These are phyloP conservation scores for Casuarina equisetifolia DNA, from an alignment of 306 rosid species.

Conservation along the genomic window DNA sequence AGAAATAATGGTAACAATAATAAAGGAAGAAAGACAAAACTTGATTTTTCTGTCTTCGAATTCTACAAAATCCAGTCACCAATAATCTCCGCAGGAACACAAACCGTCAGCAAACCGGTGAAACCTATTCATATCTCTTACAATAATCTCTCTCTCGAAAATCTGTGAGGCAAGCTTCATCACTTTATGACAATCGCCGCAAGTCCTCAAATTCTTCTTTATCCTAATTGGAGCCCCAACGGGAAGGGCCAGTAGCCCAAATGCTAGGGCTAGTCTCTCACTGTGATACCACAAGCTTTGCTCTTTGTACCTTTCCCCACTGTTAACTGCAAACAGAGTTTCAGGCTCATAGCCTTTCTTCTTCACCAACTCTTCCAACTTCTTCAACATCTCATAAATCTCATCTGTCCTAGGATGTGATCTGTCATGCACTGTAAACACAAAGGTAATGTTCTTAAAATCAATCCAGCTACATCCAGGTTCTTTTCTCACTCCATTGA, in stretches of 20 bases:
- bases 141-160: conserved; percentile 53
- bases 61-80: conserved; percentile 35
- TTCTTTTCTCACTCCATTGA: conserved; percentile 51
- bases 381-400: conserved; percentile 47
- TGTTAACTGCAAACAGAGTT: conserved; percentile 49
- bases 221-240: conserved; percentile 51
- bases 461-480: conserved; percentile 64
- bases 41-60: conserved; percentile 8
- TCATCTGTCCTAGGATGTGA: conserved; percentile 50
- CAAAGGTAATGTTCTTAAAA: conserved; percentile 45
- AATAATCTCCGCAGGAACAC: conserved; percentile 57
- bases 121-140: conserved; percentile 54
- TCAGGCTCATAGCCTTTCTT: conserved; percentile 51
- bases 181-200: conserved; percentile 53
- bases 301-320: conserved; percentile 47
- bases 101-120: conserved; percentile 49
- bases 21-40: background rate
- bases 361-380: conserved; percentile 44
- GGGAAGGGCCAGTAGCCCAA: conserved; percentile 59
- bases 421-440: conserved; percentile 53
- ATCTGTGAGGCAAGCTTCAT: conserved; percentile 54
- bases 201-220: conserved; percentile 57
- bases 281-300: conserved; percentile 56
- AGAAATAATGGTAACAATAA: background rate
- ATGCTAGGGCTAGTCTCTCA: conserved; percentile 58